Base-by-base conservation (phyloP, 1,284 basidiomycete species). In the Naganishia cerealis region DNA sequence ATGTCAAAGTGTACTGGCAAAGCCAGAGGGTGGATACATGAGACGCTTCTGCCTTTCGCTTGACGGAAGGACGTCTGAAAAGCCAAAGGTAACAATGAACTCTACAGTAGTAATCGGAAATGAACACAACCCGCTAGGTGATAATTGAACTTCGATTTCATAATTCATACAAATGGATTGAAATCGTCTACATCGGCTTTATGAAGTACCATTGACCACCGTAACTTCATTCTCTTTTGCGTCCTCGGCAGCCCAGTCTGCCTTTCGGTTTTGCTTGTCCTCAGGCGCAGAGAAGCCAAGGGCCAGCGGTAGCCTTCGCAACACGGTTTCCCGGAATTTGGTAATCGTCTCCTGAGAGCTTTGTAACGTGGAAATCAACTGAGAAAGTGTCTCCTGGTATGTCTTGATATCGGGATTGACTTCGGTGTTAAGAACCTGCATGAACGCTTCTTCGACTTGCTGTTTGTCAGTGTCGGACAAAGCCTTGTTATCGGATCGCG, bases 371-470 rank as follows among this genome's bases (percentile, higher is more conserved):
- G 50, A 48, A 12, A 33, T 33, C 9, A 67, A 43, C 21, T 58
- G 65, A 15, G 36, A 18, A 10, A 70, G 26, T 18, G 69, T 61
- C 12, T 67, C 33, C 53, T 61, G 54, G 56, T 65, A 65, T n/a
- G 52, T 57, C 24, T 33, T 50, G 26, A 65, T 57, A 54, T 70
- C 69, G 65, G 61, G 46, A n/a, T 66, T 48, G 16, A 70, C 69
- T 21, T 70, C 66, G 21, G 13, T 4, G n/a, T n/a, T 56, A n/a
- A 63, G 48, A 18, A 70, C 18, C 36, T 70, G 65, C n/a, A 40
- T 48, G 33, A 70, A 39, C 5, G 59, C 50, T 9, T 67, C 53
- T 53, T 70, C 66, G 48, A 70, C 54, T 36, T 63, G 69, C 39
- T 50, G 33, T 52, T 54, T 67, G 26, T 70, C 66, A 10, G 67